Base-by-base conservation (phyloP, 1,139 yeast species). In the Yamadazyma spencermartinsiae region DNA sequence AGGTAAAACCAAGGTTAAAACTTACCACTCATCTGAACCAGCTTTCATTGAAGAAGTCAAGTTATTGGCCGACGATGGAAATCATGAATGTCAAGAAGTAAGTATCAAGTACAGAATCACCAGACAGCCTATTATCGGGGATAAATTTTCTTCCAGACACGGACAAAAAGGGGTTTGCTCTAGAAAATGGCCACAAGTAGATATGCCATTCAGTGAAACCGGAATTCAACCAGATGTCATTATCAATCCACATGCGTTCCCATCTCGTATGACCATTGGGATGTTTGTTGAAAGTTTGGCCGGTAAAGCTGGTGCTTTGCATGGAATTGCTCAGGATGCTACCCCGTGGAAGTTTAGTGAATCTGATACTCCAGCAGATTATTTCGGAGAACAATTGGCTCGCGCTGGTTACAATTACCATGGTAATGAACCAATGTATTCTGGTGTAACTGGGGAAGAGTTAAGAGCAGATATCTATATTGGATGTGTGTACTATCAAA, bases 151-250 rank as follows among this genome's bases (percentile, higher is more conserved):
- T 7, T 90, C 98, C 17, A 82, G 98, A 67, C 98, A 92, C 71
- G 98, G 98, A 45, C 99, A 92, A 68, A 92, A 92, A 68, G 99
- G 99, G 79, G 98, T 92, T 45, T 92, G 98, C 68, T 90, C 98
- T 11, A 86, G 96, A 63, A 92, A 90, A 65, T 92, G 98, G 96
- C 98, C 98, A 18, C 83, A 88, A 37, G 74, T 86, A 48, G 98
- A 92, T 61, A 83, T 92, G 96, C 99, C 99, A 43, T 92, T 92
- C 68, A 80, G 89, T 48, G 98, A 92, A 67, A 72, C 86, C 26
- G 98, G 98, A 56, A 90, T 92, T 46, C 96, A 87, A 62, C 98
- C 98, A 1, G 98, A 92, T 68, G 87, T 92, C 51, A 92, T 92
- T 57, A 92, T 92, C 57, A 92, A 92, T 61, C 98, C 98, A 3